Conservation (phyloP, 2,329 filamentous ascomycete genomes). For the Huntiella omanensis region DNA sequence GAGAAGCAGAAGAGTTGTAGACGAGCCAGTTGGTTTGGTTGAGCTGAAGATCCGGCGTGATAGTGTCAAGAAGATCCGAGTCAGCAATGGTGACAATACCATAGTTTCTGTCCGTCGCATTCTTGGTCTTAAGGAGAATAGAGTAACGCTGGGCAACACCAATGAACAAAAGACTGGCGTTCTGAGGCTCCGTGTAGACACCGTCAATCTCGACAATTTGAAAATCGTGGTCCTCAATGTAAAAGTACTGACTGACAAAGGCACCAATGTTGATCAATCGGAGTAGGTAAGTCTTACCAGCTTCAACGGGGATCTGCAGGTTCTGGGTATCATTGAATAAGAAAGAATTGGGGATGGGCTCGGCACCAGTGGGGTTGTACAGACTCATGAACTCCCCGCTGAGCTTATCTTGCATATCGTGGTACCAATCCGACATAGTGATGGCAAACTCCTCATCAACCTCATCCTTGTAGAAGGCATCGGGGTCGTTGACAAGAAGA, state of each 20-base stretch:
- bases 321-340: conserved; percentile 32
- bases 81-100: conserved; percentile 19
- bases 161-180: conserved; percentile 26
- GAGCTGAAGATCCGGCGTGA: conserved; percentile 33
- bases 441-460: conserved; percentile 36
- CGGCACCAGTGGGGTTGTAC: conserved; percentile 29
- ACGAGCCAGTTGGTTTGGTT: conserved; percentile 21
- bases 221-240: conserved; percentile 24
- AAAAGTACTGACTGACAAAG: conserved; percentile 29
- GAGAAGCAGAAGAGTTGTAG: conserved; percentile 15
- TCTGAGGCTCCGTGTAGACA: conserved; percentile 26
- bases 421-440: conserved; percentile 43
- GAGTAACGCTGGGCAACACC: conserved; percentile 30
- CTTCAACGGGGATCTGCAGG: conserved; percentile 24
- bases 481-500: conserved; percentile 34
- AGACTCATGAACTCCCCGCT: conserved; percentile 27
- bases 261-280: conserved; percentile 34
- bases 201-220: conserved; percentile 27
- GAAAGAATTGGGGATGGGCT: conserved; percentile 34
- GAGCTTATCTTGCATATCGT: conserved; percentile 31
- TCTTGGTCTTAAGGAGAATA: conserved; percentile 28
- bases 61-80: conserved; percentile 16
- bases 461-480: conserved; percentile 26
- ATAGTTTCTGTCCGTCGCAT: conserved; percentile 26
- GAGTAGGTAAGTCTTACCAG: conserved; percentile 33